Evolutionary conservation across 345 rosid species (phyloP).

Genomic region (Salix dunnii): DNA sequence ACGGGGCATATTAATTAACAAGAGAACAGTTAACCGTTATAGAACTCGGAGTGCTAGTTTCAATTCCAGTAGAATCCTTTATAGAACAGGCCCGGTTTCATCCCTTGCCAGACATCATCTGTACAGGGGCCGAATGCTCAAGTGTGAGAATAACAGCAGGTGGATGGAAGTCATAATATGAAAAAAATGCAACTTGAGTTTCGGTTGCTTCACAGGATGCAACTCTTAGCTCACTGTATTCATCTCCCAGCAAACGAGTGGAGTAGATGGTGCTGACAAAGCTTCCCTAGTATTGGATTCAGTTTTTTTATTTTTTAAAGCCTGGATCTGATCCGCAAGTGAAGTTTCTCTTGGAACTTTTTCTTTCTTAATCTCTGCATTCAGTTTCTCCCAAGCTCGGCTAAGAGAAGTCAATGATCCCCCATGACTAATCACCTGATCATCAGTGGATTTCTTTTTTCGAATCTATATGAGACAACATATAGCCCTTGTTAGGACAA

Average conservation of each 20-base stretch:
- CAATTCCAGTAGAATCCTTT: not conserved
- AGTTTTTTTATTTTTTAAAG: conserved; percentile 54
- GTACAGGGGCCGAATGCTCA: not conserved
- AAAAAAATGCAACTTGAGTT: not conserved
- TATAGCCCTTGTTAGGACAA: not conserved
- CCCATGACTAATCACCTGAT: conserved; percentile 26
- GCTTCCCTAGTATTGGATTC: conserved; percentile 21
- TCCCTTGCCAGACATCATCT: not conserved
- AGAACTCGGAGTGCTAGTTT: not conserved
- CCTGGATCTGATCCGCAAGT: conserved; percentile 81
- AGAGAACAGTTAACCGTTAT: no score
- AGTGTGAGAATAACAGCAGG: not conserved
- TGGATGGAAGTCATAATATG: not conserved
- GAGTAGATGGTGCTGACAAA: conserved; percentile 19
- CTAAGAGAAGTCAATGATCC: conserved; percentile 28
- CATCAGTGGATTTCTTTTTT: conserved; percentile 44
- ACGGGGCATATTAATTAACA: no score
- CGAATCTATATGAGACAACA: conserved; percentile 47
- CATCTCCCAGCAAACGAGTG: conserved; percentile 6
- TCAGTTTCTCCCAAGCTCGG: conserved; percentile 56
- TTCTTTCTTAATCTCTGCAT: conserved; percentile 53
- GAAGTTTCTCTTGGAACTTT: conserved; percentile 48
- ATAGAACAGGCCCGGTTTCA: not conserved
- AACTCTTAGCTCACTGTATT: not conserved
- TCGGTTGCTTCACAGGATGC: not conserved